Base-by-base conservation (phyloP, 257 asterid species). In the Galeopsis tetrahit region DNA sequence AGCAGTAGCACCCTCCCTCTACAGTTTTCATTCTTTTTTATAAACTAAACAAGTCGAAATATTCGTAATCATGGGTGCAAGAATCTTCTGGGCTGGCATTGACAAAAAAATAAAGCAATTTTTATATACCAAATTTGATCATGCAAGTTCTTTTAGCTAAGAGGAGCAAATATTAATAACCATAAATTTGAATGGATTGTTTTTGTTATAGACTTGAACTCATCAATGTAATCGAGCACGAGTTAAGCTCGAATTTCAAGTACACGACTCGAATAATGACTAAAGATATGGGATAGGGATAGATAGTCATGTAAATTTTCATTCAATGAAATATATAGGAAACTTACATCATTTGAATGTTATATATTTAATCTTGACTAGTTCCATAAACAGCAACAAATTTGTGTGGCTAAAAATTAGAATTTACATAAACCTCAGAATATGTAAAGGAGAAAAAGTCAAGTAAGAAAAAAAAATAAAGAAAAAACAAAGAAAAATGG, bases 381-480 rank as follows among this genome's bases (percentile, higher is more conserved):
- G 9, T 35, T 71, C 40, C 46, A 42, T 62, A 15, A 66, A 77
- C n/a, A 42, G 9, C 68, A 68, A 63, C 40, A 48, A 9, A 1
- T 64, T 63, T 70, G 32, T 43, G 77, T 73, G 87, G 89, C 88
- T 75, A 68, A 49, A 82, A 74, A n/a, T 70, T 43, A 59, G 79
- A 68, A 82, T 36, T 77, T 58, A 75, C 79, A 70, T 33, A 83
- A 67, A 69, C 85, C 86, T 80, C 80, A 77, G 42, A 74, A 68
- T 71, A 48, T 48, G 28, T 49, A 70, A 82, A 59, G 34, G 44
- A 55, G 80, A 72, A 82, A 65, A 68, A 55, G 75, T 80, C 69
- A 39, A 42, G 32, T 32, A 68, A 46, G 14, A 36, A 69, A 28
- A 52, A 38, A 59, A 68, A 7, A 1, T 1, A 65, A 71, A 4